A percentile compares a stretch with the other conserved stretches of the same genome.
Conservation (phyloP, 192 early-diverging fungal genomes). For the Thamnidium elegans region DNA sequence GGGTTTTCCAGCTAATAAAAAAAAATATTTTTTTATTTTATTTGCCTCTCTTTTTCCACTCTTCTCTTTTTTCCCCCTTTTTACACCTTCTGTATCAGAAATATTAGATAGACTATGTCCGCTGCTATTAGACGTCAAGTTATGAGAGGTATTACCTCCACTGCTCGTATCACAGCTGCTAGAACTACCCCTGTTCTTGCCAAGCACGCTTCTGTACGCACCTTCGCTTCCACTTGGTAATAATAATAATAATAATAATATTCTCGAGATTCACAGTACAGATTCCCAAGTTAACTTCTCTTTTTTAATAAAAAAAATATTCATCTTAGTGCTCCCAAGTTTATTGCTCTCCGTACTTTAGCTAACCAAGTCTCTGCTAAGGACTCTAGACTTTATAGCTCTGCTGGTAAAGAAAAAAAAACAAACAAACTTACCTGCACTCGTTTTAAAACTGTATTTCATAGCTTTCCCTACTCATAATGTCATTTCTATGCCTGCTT, state of each 20-base stretch:
- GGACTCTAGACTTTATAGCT: conserved; percentile 49
- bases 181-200: conserved; percentile 31
- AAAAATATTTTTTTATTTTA: not conserved
- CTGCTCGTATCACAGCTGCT: conserved; percentile 26
- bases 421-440: conserved; percentile 6
- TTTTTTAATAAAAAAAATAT: not conserved
- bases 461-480: conserved; percentile 77
- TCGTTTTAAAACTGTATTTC: not conserved
- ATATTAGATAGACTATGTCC: conserved; percentile 19
- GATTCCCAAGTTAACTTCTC: not conserved
- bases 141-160: conserved; percentile 23
- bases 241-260: not conserved
- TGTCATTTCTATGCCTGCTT: conserved; percentile 91
- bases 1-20: conserved; percentile 24
- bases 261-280: not conserved
- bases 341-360: conserved; percentile 42
- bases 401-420: conserved; percentile 42
- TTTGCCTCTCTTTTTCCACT: not conserved
- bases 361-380: conserved; percentile 35
- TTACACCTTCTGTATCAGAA: conserved; percentile 4
- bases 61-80: conserved; percentile 9
- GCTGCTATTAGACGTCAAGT: conserved; percentile 35
- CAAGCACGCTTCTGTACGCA: conserved; percentile 35
- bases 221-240: conserved; percentile 43
- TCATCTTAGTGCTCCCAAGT: conserved; percentile 24